Base-by-base conservation (phyloP, 495 filamentous ascomycete genomes). In the Neurospora discreta region DNA sequence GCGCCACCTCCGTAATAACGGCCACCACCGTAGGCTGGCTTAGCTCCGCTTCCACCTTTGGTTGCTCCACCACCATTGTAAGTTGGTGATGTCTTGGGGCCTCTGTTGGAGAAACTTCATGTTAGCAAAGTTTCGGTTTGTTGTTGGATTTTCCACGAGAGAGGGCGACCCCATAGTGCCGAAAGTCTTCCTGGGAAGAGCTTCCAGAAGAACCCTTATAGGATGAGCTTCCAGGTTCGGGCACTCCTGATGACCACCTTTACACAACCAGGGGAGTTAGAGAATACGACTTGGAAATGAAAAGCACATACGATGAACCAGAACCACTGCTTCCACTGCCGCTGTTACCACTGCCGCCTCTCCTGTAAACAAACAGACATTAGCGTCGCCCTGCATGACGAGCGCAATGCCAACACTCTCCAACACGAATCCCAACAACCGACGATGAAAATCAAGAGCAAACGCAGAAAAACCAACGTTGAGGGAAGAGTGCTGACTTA, bases 1-100 rank as follows among this genome's bases (percentile, higher is more conserved):
- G 92, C 87, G 43, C 95, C 95, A 41, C 95, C 95, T 46, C 89
- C 88, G 74, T 97, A 98, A 80, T 89, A 96, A 40, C 77, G 76
- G 10, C 91, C 90, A 9, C 90, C 88, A 40, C 91, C 90, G 76
- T 89, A 92, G 3, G 77, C 75, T 0, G 89, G 88, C 11, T 79
- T 74, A 15, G 85, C 79, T 3, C 91, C 91, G n/a, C 87, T 91
- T 46, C 93, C 92, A 41, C 81, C 82, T 15, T 76, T 85, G n/a
- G 90, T 90, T 20, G 82, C 74, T 42, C 93, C 93, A 71, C 93
- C 93, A 40, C 79, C 60, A 71, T 87, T 90, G 74, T 83, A 87
- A 10, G 74, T 77, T 10, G 80, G 75, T 4, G 79, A 80, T 46
- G 78, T 76, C 69, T 78, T 76, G 46, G 10, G 3, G 46, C 52